Conservation (phyloP, 192 early-diverging fungal species). For the Backusella luteola region DNA sequence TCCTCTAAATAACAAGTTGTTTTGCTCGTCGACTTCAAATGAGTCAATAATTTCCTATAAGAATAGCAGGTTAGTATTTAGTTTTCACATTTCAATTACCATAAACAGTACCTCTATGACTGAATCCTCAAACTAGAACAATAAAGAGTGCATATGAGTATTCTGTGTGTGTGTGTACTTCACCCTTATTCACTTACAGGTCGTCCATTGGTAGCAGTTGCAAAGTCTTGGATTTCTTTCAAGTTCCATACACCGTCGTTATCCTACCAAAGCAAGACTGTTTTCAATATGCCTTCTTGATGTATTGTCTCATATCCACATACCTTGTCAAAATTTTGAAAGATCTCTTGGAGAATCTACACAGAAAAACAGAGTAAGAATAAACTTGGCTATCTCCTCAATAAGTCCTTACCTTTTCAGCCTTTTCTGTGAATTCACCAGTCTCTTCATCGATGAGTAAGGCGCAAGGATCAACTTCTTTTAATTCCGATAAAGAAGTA, state of each 20-base stretch:
- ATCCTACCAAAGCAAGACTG: slow-evolving; percentile 13
- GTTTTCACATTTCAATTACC: not conserved
- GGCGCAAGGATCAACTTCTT: slow-evolving; percentile 11
- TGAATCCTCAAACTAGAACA: slow-evolving; percentile 17
- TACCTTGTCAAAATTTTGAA: slow-evolving; percentile 40
- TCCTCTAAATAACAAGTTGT: slow-evolving; percentile 62
- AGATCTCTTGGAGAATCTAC: slow-evolving; percentile 37
- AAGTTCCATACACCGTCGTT: slow-evolving; percentile 44
- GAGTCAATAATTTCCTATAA: slow-evolving; percentile 64
- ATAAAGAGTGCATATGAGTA: not conserved
- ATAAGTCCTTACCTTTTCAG: slow-evolving; percentile 5
- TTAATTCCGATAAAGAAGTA: not conserved
- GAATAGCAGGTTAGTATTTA: not conserved
- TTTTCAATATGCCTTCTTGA: not conserved
- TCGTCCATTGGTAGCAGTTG: slow-evolving; percentile 48
- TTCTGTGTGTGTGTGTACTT: not conserved
- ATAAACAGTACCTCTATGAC: slow-evolving; percentile 13
- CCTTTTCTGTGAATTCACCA: slow-evolving; percentile 21
- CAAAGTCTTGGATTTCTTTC: slow-evolving; percentile 47
- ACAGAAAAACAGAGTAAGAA: not conserved
- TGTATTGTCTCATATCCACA: not conserved
- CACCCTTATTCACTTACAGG: slow-evolving; percentile 31
- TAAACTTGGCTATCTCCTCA: not conserved
- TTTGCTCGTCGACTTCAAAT: slow-evolving; percentile 64
- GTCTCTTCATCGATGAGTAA: slow-evolving; percentile 18